Percentiles rank a stretch among this genome's conserved stretches.
Evolutionary conservation across 306 rosid species (phyloP).

Genomic region (Lotus japonicus): DNA sequence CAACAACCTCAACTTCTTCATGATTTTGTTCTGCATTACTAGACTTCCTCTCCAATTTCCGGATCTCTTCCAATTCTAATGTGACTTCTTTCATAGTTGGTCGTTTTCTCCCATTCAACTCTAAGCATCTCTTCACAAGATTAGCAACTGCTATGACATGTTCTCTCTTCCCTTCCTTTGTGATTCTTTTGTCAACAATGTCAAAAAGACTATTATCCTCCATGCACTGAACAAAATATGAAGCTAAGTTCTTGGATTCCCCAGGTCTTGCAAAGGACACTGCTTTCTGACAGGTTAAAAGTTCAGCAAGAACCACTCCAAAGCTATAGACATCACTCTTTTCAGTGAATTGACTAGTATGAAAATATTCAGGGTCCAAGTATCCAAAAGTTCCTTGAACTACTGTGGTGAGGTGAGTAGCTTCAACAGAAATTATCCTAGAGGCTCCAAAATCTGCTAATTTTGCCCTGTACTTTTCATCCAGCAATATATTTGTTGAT

Average conservation of each 20-base stretch:
- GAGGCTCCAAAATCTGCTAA: constrained; percentile 36
- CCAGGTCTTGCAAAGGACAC: not conserved
- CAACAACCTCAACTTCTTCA: constrained; percentile 19
- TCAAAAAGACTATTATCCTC: constrained; percentile 22
- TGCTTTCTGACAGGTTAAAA: constrained; percentile 13
- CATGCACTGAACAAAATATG: constrained; percentile 22
- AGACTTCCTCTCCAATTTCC: not conserved
- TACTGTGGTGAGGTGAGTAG: constrained; percentile 26
- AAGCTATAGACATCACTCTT: constrained; percentile 32
- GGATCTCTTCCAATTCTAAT: constrained; percentile 29
- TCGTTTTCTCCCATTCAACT: constrained; percentile 37
- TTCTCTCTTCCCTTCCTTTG: constrained; percentile 17
- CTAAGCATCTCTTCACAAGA: constrained; percentile 38
- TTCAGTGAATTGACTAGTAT: constrained; percentile 21
- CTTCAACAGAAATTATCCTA: constrained; percentile 22
- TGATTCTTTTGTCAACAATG: constrained; percentile 27
- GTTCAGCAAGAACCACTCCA: constrained; percentile 34
- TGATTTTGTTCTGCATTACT: not conserved
- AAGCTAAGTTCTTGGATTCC: constrained; percentile 23
- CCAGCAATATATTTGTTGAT: constrained; percentile 33
- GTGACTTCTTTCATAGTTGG: constrained; percentile 50
- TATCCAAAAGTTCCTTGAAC: constrained; percentile 34
- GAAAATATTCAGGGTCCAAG: constrained; percentile 30
- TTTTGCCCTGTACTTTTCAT: constrained; percentile 21
- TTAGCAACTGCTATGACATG: constrained; percentile 30